A percentile compares a stretch with the other conserved stretches of the same genome.
Conservation (phyloP, 257 asterid species). For the Coffea eugenioides region DNA sequence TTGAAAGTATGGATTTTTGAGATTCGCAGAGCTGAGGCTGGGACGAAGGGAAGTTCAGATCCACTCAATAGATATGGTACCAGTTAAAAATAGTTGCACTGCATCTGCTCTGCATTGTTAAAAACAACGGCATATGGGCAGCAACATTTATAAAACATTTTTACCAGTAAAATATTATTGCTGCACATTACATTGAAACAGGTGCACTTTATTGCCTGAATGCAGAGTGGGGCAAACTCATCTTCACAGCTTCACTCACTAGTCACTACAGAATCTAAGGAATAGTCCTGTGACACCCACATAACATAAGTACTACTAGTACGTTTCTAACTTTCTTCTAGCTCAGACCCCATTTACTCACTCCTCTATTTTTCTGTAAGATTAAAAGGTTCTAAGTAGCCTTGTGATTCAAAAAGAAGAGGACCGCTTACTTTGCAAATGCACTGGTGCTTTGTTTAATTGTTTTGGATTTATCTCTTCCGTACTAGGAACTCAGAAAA, state of each 20-base stretch:
- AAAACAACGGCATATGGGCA: slow-evolving; percentile 18
- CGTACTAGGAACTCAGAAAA: not conserved
- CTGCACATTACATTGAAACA: slow-evolving; percentile 36
- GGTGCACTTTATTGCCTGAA: slow-evolving; percentile 38
- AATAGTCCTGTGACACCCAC: slow-evolving; percentile 42
- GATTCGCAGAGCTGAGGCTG: slow-evolving; percentile 31
- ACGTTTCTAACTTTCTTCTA: slow-evolving; percentile 8
- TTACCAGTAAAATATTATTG: slow-evolving; percentile 17
- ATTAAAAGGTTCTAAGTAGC: not conserved
- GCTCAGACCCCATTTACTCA: not conserved
- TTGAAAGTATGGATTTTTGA: slow-evolving; percentile 37
- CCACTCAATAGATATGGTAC: slow-evolving; percentile 34
- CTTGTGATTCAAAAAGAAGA: not conserved
- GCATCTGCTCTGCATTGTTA: slow-evolving; percentile 36
- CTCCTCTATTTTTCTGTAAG: not conserved
- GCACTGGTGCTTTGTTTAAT: not conserved
- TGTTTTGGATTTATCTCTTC: not conserved
- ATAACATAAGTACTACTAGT: not conserved
- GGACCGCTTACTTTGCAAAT: not conserved
- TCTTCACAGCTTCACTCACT: slow-evolving; percentile 28
- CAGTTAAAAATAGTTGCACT: slow-evolving; percentile 18
- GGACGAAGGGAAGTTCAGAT: slow-evolving; percentile 41
- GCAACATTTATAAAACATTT: slow-evolving; percentile 22
- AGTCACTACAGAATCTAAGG: slow-evolving; percentile 42
- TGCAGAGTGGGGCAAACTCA: slow-evolving; percentile 29